Evolutionary conservation across 306 rosid species (phyloP).

Genomic region (Trifolium repens): DNA sequence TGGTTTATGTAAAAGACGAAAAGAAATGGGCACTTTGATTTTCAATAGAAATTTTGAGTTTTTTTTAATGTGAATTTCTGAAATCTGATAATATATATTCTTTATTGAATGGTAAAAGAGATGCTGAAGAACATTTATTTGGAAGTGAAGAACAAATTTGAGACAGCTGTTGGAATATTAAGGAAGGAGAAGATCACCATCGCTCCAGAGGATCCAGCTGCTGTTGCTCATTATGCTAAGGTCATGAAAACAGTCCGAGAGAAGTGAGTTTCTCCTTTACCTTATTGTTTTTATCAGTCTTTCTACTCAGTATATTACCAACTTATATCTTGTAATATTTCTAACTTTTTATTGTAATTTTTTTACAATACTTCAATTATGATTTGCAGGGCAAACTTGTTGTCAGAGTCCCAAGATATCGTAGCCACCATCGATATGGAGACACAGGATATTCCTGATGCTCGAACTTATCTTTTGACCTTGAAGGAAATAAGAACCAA

Average conservation of each 20-base stretch:
- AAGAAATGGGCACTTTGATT: not conserved
- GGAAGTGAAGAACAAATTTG: slow-evolving; percentile 85
- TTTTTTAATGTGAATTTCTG: slow-evolving; percentile 19
- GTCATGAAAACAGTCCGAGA: slow-evolving; percentile 86
- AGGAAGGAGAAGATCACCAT: slow-evolving; percentile 91
- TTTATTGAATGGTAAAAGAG: slow-evolving; percentile 55
- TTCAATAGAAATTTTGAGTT: not conserved
- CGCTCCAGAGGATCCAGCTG: slow-evolving; percentile 85
- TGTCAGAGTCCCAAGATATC: slow-evolving; percentile 74
- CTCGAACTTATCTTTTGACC: slow-evolving; percentile 81
- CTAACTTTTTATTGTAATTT: not conserved
- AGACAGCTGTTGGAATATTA: slow-evolving; percentile 73
- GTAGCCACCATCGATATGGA: slow-evolving; percentile 53
- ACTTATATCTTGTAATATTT: slow-evolving; percentile 5
- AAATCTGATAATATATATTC: slow-evolving; percentile 37
- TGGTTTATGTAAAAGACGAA: not conserved
- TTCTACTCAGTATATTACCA: slow-evolving; percentile 14
- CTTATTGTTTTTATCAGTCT: slow-evolving; percentile 27
- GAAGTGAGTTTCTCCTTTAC: slow-evolving; percentile 66
- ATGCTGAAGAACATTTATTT: slow-evolving; percentile 83
- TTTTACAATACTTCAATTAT: not conserved
- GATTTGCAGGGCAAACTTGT: slow-evolving; percentile 67
- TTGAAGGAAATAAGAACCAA: slow-evolving; percentile 79
- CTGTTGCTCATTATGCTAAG: slow-evolving; percentile 81
- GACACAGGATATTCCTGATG: slow-evolving; percentile 87